A percentile compares a stretch with the other conserved stretches of the same genome.
phyloP scores from a whole-genome alignment of 2,329 filamentous ascomycete species.

The Diaporthe citriasiana region DNA sequence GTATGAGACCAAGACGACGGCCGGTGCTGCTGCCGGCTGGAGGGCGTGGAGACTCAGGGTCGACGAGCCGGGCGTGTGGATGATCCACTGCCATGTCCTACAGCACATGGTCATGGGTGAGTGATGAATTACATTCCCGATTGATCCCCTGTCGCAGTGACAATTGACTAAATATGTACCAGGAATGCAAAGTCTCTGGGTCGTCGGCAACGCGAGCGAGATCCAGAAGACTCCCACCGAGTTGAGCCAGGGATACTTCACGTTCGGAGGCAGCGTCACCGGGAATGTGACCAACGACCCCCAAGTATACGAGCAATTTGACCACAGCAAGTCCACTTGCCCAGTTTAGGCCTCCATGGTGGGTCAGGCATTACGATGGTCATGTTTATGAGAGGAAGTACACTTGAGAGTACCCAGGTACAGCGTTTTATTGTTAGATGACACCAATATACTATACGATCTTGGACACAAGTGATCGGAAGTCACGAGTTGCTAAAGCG shows the following conservation, averaged over 20 bases:
- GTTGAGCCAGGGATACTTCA: slow-evolving; percentile 57
- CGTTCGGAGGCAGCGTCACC: slow-evolving; percentile 61
- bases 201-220: slow-evolving; percentile 55
- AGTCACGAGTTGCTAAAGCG: not conserved
- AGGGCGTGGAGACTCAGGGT: slow-evolving; percentile 69
- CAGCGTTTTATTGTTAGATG: slow-evolving; percentile 24
- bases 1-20: slow-evolving; percentile 59
- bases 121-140: slow-evolving; percentile 44
- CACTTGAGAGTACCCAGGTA: not conserved
- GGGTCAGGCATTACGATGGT: not conserved
- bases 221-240: slow-evolving; percentile 54
- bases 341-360: not conserved
- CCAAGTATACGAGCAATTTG: slow-evolving; percentile 33
- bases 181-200: slow-evolving; percentile 60
- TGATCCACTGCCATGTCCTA: slow-evolving; percentile 73
- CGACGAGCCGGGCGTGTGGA: slow-evolving; percentile 69
- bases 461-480: not conserved
- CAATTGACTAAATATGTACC: not conserved
- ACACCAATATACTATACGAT: not conserved
- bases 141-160: slow-evolving; percentile 46
- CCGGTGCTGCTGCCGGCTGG: slow-evolving; percentile 66
- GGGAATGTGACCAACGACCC: slow-evolving; percentile 51
- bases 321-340: slow-evolving; percentile 3
- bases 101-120: slow-evolving; percentile 71
- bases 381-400: not conserved